These are phyloP conservation scores for Pythium oligandrum DNA, from an alignment of 352 stramenopile genomes.

Conservation along the genomic window DNA sequence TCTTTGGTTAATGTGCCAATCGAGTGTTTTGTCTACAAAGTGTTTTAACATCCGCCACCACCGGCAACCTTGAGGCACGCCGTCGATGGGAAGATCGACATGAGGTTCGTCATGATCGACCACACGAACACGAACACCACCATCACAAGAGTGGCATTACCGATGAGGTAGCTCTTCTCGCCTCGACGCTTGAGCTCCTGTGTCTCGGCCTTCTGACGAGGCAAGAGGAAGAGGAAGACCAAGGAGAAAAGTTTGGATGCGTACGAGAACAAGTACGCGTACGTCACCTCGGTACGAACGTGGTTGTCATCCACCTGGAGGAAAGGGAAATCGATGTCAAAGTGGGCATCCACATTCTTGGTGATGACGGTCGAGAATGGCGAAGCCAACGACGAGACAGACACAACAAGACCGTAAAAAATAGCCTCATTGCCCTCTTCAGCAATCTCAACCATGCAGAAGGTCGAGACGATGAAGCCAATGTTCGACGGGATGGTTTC, in stretches of 20 bases:
- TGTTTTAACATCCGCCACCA: constrained; percentile 11
- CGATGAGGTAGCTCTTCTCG: constrained; percentile 12
- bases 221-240: constrained; percentile 24
- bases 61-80: constrained; percentile 25
- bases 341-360: constrained; percentile 21
- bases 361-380: constrained; percentile 23
- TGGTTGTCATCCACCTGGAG: constrained; percentile 16
- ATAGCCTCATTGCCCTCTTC: constrained; percentile 24
- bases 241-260: constrained; percentile 21
- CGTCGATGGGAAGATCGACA: constrained; percentile 26
- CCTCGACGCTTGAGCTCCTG: constrained; percentile 24
- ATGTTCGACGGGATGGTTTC: constrained; percentile 23
- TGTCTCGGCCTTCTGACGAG: constrained; percentile 25
- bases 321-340: constrained; percentile 16
- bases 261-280: constrained; percentile 24
- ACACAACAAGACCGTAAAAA: constrained; percentile 26
- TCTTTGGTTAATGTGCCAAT: too few relatives aligned
- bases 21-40: too few relatives aligned
- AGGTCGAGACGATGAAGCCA: constrained; percentile 20
- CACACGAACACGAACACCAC: constrained; percentile 20
- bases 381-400: constrained; percentile 20
- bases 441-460: constrained; percentile 22
- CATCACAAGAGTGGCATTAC: constrained; percentile 17
- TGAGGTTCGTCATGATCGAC: constrained; percentile 28
- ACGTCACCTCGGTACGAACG: constrained; percentile 22